These are phyloP conservation scores for Neocucurbitaria cava DNA, from an alignment of 2,329 filamentous ascomycete species.

Conservation along the genomic window DNA sequence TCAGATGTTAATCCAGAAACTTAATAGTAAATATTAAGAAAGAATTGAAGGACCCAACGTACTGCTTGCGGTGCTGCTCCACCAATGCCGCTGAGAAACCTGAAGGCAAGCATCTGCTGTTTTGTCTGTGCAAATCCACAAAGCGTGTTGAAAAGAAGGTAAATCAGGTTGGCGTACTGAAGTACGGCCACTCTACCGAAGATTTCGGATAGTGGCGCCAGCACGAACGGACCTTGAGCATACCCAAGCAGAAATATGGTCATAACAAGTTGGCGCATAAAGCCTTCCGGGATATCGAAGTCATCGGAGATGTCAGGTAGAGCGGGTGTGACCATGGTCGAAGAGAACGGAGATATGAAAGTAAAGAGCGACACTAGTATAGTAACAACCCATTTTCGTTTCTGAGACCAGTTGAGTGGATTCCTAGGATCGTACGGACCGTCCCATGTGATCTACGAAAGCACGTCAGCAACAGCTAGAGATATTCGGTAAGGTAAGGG, in stretches of 20 bases:
- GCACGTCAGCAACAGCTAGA: constrained; percentile 11
- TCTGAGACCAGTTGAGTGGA: constrained; percentile 56
- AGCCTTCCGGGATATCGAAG: constrained; percentile 39
- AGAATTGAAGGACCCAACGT: constrained; percentile 7
- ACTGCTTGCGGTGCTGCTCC: constrained; percentile 43
- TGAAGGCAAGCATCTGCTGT: constrained; percentile 43
- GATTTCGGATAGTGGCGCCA: constrained; percentile 46
- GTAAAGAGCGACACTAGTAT: constrained; percentile 52
- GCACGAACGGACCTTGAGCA: constrained; percentile 46
- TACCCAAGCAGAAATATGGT: constrained; percentile 49
- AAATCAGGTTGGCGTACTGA: constrained; percentile 44
- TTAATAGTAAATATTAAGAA: not conserved
- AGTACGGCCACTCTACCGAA: constrained; percentile 45
- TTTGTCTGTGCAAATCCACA: constrained; percentile 43
- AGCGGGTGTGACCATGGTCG: constrained; percentile 48
- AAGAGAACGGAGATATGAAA: constrained; percentile 49
- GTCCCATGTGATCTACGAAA: constrained; percentile 51
- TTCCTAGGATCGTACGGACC: constrained; percentile 55
- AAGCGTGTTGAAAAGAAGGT: constrained; percentile 42
- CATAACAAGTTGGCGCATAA: constrained; percentile 41
- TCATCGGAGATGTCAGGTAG: constrained; percentile 37
- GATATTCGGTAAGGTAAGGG: not conserved
- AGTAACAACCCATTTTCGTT: constrained; percentile 55
- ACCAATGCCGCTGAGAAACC: constrained; percentile 44
- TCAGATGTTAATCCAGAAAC: constrained; percentile 1